Conservation (phyloP, 257 asterid genomes). For the Rhazya stricta region DNA sequence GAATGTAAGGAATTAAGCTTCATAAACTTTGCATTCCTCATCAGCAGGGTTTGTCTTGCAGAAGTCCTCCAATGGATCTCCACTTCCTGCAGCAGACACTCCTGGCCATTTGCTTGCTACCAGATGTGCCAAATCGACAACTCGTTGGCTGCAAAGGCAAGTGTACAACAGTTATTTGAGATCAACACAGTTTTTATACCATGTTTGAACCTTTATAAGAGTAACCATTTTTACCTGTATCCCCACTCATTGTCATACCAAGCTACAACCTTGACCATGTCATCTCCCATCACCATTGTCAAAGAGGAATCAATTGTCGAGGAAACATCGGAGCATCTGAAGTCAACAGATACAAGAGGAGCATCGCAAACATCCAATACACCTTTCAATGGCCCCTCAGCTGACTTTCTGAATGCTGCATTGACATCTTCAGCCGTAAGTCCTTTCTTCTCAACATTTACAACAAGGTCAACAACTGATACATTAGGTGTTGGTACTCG, state of each 20-base stretch:
- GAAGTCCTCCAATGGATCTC: constrained; percentile 81
- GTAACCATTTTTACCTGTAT: constrained; percentile 48
- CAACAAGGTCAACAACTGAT: constrained; percentile 83
- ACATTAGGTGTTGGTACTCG: constrained; percentile 97
- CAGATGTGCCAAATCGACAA: constrained; percentile 88
- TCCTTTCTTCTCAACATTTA: constrained; percentile 79
- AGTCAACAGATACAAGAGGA: constrained; percentile 85
- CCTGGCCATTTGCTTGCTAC: constrained; percentile 88
- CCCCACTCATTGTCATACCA: constrained; percentile 99
- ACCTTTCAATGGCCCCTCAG: constrained; percentile 68
- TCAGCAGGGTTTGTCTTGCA: constrained; percentile 71
- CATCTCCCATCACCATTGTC: constrained; percentile 98
- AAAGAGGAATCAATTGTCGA: constrained; percentile 75
- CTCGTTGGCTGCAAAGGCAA: constrained; percentile 68
- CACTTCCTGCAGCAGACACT: constrained; percentile 41
- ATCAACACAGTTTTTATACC: not conserved
- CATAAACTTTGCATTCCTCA: constrained; percentile 86
- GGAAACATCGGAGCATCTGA: constrained; percentile 74
- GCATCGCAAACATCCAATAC: constrained; percentile 69
- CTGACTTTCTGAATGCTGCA: constrained; percentile 84
- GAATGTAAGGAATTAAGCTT: constrained; percentile 28
- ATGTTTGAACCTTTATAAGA: too few relatives aligned
- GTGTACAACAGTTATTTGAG: not conserved
- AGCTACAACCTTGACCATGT: constrained; percentile 96
- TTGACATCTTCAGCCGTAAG: constrained; percentile 73